Percentiles rank a stretch among this genome's conserved stretches.
Evolutionary conservation across 805 yeast genomes (phyloP).

Genomic region (Ascoidea rubescens): DNA sequence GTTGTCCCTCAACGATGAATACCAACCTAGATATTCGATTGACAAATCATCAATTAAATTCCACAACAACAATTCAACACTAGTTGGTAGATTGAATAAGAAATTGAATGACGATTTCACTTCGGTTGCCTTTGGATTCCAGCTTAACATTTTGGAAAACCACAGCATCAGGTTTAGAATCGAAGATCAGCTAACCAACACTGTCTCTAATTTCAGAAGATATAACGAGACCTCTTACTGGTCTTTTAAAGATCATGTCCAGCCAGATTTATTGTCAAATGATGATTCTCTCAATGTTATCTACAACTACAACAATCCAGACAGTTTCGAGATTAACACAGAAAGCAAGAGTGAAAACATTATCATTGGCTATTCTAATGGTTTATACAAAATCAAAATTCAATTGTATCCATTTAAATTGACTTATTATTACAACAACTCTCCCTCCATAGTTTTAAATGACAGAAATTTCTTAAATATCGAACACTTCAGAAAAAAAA

Average conservation of each 20-base stretch:
- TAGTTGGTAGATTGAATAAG: slow-evolving; percentile 37
- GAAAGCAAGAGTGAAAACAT: slow-evolving; percentile 12
- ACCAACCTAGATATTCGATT: slow-evolving; percentile 26
- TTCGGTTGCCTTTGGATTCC: slow-evolving; percentile 37
- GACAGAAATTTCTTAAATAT: slow-evolving; percentile 57
- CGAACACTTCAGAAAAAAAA: slow-evolving; percentile 61
- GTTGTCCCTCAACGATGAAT: slow-evolving; percentile 8
- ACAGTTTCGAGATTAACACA: slow-evolving; percentile 12
- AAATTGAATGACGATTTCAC: slow-evolving; percentile 23
- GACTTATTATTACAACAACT: slow-evolving; percentile 29
- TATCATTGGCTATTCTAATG: slow-evolving; percentile 24
- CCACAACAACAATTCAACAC: slow-evolving; percentile 16
- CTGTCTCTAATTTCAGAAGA: slow-evolving; percentile 29
- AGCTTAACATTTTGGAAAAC: slow-evolving; percentile 39
- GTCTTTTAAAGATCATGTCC: slow-evolving; percentile 29
- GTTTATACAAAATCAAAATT: slow-evolving; percentile 29
- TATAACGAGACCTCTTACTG: slow-evolving; percentile 47
- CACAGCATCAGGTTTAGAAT: slow-evolving; percentile 46
- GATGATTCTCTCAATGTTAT: slow-evolving; percentile 1
- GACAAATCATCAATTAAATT: slow-evolving; percentile 22
- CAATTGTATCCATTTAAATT: slow-evolving; percentile 35
- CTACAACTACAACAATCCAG: too few species aligned
- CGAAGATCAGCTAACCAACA: slow-evolving; percentile 34
- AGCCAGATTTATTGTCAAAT: slow-evolving; percentile 9
- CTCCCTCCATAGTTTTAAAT: slow-evolving; percentile 44